Base-by-base conservation (phyloP, 345 rosid species). In the Kernera saxatilis region DNA sequence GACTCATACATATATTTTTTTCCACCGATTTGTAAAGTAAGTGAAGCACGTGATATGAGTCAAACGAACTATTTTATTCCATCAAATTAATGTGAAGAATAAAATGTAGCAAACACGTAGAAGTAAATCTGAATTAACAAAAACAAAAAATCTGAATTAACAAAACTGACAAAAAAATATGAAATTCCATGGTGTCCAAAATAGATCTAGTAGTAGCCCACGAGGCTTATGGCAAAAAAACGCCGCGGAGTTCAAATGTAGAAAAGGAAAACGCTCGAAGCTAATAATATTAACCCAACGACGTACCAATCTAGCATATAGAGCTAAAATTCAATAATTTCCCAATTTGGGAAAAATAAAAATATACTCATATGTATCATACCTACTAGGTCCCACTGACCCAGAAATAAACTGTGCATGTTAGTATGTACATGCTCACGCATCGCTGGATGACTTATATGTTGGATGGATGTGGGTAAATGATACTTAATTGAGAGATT, bases 381-480 rank as follows among this genome's bases (percentile, higher is more conserved):
- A 19, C 51, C 66, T 45, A 35, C 11, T n/a, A 5, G 51, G 49
- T n/a, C 58, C 41, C 25, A 25, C 8, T 46, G n/a, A 8, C 40
- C 64, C 13, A 27, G n/a, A 54, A 40, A 12, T 9, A 46, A 48
- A 37, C 66, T 49, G 54, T 18, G 14, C 25, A 54, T 64, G 29
- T 39, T 14, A 13, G 13, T 58, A 43, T 43, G 55, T 40, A 50
- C 58, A 73, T 66, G 44, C 19, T 41, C 71, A 19, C 46, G 71
- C 66, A 54, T 36, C 35, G 11, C 36, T 71, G 7, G 27, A 3
- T 52, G 21, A 52, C 44, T 58, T 55, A 36, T 14, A 27, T 46
- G 13, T 27, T 27, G 45, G 33, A 56, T 71, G 58, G 15, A 50
- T 33, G 25, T 22, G 7, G 29, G 30, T 14, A n/a, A n/a, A n/a